A percentile compares a stretch with the other conserved stretches of the same genome.
Conservation (phyloP, 176 grass and related monocot genomes). For the Pharus latifolius region DNA sequence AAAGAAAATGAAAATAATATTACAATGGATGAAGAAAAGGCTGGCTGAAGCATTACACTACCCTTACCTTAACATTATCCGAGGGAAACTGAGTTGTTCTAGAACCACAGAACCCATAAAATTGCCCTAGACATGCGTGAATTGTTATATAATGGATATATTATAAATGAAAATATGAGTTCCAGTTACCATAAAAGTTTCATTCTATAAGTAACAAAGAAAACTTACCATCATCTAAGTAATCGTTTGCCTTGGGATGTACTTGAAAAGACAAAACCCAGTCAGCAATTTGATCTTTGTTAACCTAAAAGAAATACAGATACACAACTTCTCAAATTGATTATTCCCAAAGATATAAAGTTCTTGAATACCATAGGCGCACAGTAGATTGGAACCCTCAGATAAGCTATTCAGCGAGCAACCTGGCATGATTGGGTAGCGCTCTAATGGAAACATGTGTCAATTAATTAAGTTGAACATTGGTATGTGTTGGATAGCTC, state of each 20-base stretch:
- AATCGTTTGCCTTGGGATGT: constrained; percentile 25
- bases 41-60: background rate
- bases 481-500: background rate
- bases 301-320: constrained; percentile 42
- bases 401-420: background rate
- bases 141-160: background rate
- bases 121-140: constrained; percentile 34
- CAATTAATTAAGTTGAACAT: background rate
- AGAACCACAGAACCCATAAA: constrained; percentile 92
- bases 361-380: background rate
- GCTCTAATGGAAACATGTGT: background rate
- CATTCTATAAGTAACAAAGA: background rate
- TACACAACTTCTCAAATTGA: background rate
- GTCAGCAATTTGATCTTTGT: constrained; percentile 50
- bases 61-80: constrained; percentile 12
- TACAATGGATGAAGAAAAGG: background rate
- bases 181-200: background rate
- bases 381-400: background rate
- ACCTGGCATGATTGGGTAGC: background rate
- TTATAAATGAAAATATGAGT: background rate
- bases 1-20: background rate
- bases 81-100: constrained; percentile 54
- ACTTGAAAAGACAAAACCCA: constrained; percentile 90
- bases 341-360: background rate
- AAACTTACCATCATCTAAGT: constrained; percentile 43